phyloP scores from a whole-genome alignment of 768 basidiomycete genomes.

The Chalciporus piperatus region DNA sequence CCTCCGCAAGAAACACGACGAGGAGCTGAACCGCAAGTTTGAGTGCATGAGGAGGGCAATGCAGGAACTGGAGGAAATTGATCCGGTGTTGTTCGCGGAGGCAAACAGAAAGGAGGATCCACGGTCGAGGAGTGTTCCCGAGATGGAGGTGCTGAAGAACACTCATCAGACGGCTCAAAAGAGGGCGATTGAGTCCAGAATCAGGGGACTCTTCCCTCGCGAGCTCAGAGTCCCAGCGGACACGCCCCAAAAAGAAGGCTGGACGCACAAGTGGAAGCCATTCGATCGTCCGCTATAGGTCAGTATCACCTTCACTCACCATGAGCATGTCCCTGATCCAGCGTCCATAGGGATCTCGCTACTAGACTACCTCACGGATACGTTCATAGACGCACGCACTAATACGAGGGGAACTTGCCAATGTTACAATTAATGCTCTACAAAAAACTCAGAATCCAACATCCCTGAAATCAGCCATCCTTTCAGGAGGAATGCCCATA shows the following conservation, averaged over 20 bases:
- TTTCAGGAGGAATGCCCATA: constrained; percentile 31
- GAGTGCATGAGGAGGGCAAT: constrained; percentile 81
- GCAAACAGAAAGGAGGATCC: constrained; percentile 76
- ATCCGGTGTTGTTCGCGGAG: constrained; percentile 58
- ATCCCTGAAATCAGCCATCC: constrained; percentile 32
- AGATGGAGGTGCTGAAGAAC: constrained; percentile 58
- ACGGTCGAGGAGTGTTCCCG: constrained; percentile 52
- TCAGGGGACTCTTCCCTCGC: constrained; percentile 82
- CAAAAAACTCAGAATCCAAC: constrained; percentile 18
- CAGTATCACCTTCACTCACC: neutral
- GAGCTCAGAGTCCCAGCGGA: constrained; percentile 85
- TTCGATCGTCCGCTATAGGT: constrained; percentile 49
- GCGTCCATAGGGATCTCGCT: too few species aligned
- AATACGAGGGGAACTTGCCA: neutral
- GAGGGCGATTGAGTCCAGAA: constrained; percentile 70
- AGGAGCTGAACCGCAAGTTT: constrained; percentile 73
- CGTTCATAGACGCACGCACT: neutral
- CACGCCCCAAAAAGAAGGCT: constrained; percentile 75
- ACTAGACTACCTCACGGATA: neutral
- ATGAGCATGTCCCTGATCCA: neutral
- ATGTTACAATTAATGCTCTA: constrained; percentile 6
- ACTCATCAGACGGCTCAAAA: constrained; percentile 65
- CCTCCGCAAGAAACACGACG: constrained; percentile 63
- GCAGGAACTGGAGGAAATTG: constrained; percentile 63
- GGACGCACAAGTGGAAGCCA: constrained; percentile 85